Evolutionary conservation across 495 filamentous ascomycete genomes (phyloP).

Genomic region (Aspergillus wentii): DNA sequence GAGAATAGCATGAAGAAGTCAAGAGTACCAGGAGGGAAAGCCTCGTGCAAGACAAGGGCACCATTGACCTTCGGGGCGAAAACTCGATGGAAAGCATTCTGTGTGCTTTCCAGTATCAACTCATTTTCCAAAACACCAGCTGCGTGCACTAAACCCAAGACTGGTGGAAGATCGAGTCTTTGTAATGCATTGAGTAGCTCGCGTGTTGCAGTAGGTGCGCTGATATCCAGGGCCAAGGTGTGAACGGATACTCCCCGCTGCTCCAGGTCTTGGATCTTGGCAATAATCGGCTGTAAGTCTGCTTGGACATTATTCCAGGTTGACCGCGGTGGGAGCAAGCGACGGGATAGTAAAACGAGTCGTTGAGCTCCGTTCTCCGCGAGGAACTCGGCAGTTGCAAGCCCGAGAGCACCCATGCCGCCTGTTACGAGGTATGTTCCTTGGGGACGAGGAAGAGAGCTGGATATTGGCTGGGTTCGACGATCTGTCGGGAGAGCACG

Average conservation of each 20-base stretch:
- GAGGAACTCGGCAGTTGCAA: constrained; percentile 26
- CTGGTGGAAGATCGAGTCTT: constrained; percentile 18
- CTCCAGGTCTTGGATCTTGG: constrained; percentile 20
- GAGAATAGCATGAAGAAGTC: constrained; percentile 32
- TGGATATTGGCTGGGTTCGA: constrained; percentile 8
- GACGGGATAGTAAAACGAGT: constrained; percentile 31
- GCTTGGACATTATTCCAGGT: constrained; percentile 8
- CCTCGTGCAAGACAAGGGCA: constrained; percentile 16
- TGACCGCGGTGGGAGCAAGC: constrained; percentile 19
- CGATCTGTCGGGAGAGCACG: constrained; percentile 16
- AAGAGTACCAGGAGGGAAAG: constrained; percentile 14
- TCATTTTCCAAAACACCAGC: constrained; percentile 37
- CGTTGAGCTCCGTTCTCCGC: constrained; percentile 31
- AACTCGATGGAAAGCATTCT: constrained; percentile 19
- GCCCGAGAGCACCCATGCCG: constrained; percentile 36
- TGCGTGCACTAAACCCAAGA: constrained; percentile 41
- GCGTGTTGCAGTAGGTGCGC: constrained; percentile 6
- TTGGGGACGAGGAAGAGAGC: constrained; percentile 8
- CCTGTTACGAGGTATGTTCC: constrained; percentile 39
- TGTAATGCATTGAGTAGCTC: constrained; percentile 14
- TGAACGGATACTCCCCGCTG: constrained; percentile 18
- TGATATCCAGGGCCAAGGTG: constrained; percentile 19
- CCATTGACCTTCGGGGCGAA: constrained; percentile 35
- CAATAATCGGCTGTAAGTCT: background rate
- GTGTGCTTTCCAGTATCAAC: constrained; percentile 25